A percentile compares a stretch with the other conserved stretches of the same genome.
These are phyloP conservation scores for Nemania sp. DNA, from an alignment of 2,329 filamentous ascomycete species.

Conservation along the genomic window DNA sequence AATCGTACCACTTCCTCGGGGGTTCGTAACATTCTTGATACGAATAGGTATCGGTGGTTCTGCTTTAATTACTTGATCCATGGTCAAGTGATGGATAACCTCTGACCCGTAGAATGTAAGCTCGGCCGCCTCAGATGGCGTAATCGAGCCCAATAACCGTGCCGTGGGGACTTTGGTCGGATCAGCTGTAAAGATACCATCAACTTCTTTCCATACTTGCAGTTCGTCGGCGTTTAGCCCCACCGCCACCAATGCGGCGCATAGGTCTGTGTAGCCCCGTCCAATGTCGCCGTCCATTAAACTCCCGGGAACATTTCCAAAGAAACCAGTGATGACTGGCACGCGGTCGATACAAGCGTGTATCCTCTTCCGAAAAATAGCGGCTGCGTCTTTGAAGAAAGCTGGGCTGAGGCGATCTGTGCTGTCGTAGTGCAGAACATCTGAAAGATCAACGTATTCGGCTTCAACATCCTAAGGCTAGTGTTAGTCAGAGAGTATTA, in stretches of 20 bases:
- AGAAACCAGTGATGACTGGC: conserved; percentile 91
- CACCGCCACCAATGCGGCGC: conserved; percentile 90
- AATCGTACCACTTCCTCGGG: conserved; percentile 80
- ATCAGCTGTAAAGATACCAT: conserved; percentile 88
- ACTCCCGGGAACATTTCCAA: conserved; percentile 91
- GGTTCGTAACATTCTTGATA: conserved; percentile 94
- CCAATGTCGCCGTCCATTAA: conserved; percentile 90
- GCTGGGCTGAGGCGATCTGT: conserved; percentile 70
- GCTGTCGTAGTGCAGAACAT: conserved; percentile 77
- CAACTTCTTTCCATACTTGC: conserved; percentile 99
- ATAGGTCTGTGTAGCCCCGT: conserved; percentile 95
- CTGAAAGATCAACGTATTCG: conserved; percentile 89
- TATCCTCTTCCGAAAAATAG: conserved; percentile 72
- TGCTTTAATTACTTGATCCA: conserved; percentile 95
- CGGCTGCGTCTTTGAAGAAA: conserved; percentile 77
- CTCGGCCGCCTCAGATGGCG: conserved; percentile 93
- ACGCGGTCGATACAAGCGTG: conserved; percentile 73
- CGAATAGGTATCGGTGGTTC: conserved; percentile 82
- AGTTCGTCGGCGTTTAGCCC: conserved; percentile 88
- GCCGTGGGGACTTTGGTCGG: conserved; percentile 92
- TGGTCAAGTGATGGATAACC: conserved; percentile 98
- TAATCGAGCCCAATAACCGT: conserved; percentile 87
- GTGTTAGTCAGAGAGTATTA: conserved; percentile 46
- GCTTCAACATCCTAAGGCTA: conserved; percentile 76
- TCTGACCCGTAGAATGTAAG: conserved; percentile 95